Percentiles rank a stretch among this genome's conserved stretches.
Evolutionary conservation across 768 basidiomycete genomes (phyloP).

Genomic region (Rhizopogon rudus): DNA sequence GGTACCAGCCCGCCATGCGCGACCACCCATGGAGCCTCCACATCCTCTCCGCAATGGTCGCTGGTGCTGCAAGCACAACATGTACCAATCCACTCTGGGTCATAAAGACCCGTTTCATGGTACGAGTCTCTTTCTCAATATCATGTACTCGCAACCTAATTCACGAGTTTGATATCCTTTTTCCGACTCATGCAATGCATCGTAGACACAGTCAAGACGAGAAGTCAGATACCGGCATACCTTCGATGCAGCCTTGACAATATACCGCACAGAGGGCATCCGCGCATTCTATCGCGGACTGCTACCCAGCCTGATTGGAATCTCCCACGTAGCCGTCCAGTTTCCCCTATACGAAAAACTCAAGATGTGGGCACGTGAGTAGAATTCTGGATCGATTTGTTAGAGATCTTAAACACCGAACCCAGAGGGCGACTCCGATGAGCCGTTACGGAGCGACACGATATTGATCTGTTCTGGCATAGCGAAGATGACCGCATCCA

Average conservation of each 20-base stretch:
- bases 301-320: slow-evolving; percentile 88
- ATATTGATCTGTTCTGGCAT: slow-evolving; percentile 90
- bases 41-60: slow-evolving; percentile 92
- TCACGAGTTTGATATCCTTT: slow-evolving; percentile 4
- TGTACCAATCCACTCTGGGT: slow-evolving; percentile 98
- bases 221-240: slow-evolving; percentile 86
- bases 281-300: slow-evolving; percentile 93
- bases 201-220: slow-evolving; percentile 75
- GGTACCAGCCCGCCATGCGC: slow-evolving; percentile 74
- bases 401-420: slow-evolving; percentile 1
- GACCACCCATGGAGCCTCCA: slow-evolving; percentile 87
- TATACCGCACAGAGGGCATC: slow-evolving; percentile 85
- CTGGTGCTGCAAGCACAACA: slow-evolving; percentile 89
- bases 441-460: slow-evolving; percentile 31
- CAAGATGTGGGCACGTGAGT: slow-evolving; percentile 82
- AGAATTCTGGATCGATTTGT: slow-evolving; percentile 6
- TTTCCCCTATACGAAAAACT: slow-evolving; percentile 95
- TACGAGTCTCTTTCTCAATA: slow-evolving; percentile 27
- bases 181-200: neutral
- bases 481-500: slow-evolving; percentile 93
- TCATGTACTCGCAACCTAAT: slow-evolving; percentile 4
- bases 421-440: slow-evolving; percentile 25
- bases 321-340: slow-evolving; percentile 93
- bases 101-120: slow-evolving; percentile 99
- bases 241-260: slow-evolving; percentile 81